Conservation (phyloP, 2,329 filamentous ascomycete genomes). For the Westerdykella ornata region DNA sequence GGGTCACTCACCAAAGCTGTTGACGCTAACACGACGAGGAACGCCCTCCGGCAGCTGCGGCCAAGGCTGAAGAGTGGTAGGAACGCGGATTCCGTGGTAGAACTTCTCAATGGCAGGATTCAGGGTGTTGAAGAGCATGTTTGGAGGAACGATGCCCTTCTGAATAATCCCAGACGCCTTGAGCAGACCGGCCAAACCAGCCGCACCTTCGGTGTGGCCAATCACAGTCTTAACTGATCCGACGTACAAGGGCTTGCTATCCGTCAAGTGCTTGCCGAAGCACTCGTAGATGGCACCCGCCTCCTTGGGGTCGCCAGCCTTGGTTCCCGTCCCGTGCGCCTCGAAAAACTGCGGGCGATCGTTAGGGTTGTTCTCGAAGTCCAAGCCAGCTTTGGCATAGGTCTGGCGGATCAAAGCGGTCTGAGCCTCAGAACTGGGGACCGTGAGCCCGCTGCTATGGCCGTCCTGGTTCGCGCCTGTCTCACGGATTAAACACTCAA, state of each 20-base stretch:
- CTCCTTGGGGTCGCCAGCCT: conserved; percentile 11
- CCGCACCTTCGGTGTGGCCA: conserved; percentile 39
- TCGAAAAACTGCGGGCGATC: conserved; percentile 4
- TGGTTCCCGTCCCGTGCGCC: conserved; percentile 2
- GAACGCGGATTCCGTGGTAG: conserved; percentile 5
- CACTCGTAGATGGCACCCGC: conserved; percentile 8
- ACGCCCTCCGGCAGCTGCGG: conserved; percentile 1
- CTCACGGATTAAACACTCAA: conserved; percentile 39
- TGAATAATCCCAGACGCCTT: conserved; percentile 37
- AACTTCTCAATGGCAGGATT: conserved; percentile 19
- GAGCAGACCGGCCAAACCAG: conserved; percentile 35
- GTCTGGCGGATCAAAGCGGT: conserved; percentile 30
- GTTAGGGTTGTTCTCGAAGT: background rate
- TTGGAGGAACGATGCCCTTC: conserved; percentile 27
- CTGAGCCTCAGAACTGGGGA: conserved; percentile 34
- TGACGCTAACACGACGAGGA: conserved; percentile 8
- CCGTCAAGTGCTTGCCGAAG: conserved; percentile 6
- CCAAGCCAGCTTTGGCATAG: conserved; percentile 20
- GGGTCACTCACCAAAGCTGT: conserved; percentile 7
- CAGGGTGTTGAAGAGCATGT: conserved; percentile 26
- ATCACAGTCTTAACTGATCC: conserved; percentile 36
- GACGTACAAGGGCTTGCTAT: conserved; percentile 9
- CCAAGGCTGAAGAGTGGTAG: conserved; percentile 7
- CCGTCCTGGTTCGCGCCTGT: conserved; percentile 46
- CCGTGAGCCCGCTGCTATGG: conserved; percentile 40